A percentile compares a stretch with the other conserved stretches of the same genome.
phyloP scores from a whole-genome alignment of 2,329 filamentous ascomycete species.

The Pseudocercospora musae region DNA sequence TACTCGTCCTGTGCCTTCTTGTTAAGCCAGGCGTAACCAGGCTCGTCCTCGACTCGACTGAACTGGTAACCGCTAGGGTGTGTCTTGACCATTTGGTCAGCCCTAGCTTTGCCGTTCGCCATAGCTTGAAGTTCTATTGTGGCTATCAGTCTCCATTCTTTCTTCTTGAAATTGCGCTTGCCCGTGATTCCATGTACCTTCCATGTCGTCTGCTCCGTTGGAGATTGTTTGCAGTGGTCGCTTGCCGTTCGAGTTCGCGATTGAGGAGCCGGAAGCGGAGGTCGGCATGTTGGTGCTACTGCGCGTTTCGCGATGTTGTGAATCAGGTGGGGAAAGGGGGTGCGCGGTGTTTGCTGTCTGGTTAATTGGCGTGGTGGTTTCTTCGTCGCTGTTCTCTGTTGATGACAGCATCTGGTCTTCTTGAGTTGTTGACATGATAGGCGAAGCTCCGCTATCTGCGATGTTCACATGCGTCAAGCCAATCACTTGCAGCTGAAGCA shows the following conservation, averaged over 20 bases:
- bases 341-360: constrained; percentile 33
- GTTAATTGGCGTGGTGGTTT: constrained; percentile 44
- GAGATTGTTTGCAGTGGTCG: constrained; percentile 36
- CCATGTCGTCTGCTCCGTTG: constrained; percentile 31
- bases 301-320: constrained; percentile 39
- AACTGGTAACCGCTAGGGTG: constrained; percentile 36
- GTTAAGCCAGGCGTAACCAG: constrained; percentile 53
- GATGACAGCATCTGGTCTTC: constrained; percentile 56
- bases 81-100: constrained; percentile 26
- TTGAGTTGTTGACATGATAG: constrained; percentile 43
- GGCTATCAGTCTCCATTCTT: not conserved
- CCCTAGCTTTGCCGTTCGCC: constrained; percentile 21
- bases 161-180: not conserved
- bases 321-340: constrained; percentile 56
- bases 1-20: constrained; percentile 58
- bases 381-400: constrained; percentile 22
- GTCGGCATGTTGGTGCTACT: constrained; percentile 20
- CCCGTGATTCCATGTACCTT: constrained; percentile 8
- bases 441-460: not conserved
- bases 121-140: constrained; percentile 21
- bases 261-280: constrained; percentile 22
- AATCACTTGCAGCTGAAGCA: not conserved
- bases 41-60: constrained; percentile 40
- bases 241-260: constrained; percentile 39
- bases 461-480: not conserved